Conservation (phyloP, 2,329 filamentous ascomycete species). For the Thyridium curvatum region DNA sequence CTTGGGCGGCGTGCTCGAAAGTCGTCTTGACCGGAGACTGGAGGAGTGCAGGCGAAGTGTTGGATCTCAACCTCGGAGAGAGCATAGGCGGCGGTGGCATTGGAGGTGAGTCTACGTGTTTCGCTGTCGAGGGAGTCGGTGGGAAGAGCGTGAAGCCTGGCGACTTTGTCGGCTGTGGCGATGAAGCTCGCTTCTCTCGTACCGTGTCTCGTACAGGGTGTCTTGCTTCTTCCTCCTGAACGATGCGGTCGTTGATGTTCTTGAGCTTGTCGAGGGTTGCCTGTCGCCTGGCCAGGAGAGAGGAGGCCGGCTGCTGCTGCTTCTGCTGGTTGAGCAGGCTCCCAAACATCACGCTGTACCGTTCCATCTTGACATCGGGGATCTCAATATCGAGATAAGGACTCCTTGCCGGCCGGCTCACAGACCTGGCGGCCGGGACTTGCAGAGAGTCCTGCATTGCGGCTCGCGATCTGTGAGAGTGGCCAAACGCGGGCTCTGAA, state of each 20-base stretch:
- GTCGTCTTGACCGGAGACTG: conserved; percentile 32
- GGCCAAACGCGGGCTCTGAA: conserved; percentile 10
- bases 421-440: background rate
- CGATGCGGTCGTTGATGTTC: conserved; percentile 39
- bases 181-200: conserved; percentile 38
- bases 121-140: conserved; percentile 17
- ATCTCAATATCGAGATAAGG: conserved; percentile 69
- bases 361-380: conserved; percentile 72
- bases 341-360: conserved; percentile 93
- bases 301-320: conserved; percentile 20
- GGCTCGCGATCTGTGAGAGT: background rate
- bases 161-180: conserved; percentile 38
- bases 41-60: conserved; percentile 46
- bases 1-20: conserved; percentile 19
- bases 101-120: conserved; percentile 6
- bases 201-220: conserved; percentile 17
- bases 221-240: conserved; percentile 27
- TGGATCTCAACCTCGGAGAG: conserved; percentile 40
- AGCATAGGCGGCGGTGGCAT: conserved; percentile 13
- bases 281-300: conserved; percentile 50
- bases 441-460: too few relatives aligned
- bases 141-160: conserved; percentile 41
- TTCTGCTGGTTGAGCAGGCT: conserved; percentile 52
- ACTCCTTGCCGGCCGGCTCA: conserved; percentile 7
- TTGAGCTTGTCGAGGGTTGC: conserved; percentile 53